These are phyloP conservation scores for Fusarium concolor DNA, from an alignment of 2,329 filamentous ascomycete genomes.

Conservation along the genomic window DNA sequence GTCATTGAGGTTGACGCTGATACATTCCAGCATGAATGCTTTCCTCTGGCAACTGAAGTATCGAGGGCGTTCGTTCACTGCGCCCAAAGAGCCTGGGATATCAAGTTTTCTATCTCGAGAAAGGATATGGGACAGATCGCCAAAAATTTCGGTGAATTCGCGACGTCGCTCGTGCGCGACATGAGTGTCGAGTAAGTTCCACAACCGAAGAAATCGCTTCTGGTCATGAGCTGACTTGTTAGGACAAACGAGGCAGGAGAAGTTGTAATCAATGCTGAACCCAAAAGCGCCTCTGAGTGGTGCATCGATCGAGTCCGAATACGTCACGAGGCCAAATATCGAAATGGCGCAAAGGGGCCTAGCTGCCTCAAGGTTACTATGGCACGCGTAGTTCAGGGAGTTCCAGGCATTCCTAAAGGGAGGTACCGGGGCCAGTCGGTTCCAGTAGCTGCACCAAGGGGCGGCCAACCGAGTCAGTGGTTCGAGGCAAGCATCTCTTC, in stretches of 20 bases:
- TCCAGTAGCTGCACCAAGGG: slow-evolving; percentile 4
- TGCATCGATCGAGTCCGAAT: slow-evolving; percentile 34
- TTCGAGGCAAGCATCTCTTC: slow-evolving; percentile 49
- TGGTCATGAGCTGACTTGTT: slow-evolving; percentile 10
- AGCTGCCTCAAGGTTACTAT: slow-evolving; percentile 43
- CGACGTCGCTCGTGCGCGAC: slow-evolving; percentile 37
- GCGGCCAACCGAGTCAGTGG: slow-evolving; percentile 38
- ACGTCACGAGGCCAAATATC: slow-evolving; percentile 42
- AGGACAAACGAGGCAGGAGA: slow-evolving; percentile 34
- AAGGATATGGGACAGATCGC: slow-evolving; percentile 24
- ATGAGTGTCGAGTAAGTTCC: slow-evolving; percentile 44
- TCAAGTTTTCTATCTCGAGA: slow-evolving; percentile 43
- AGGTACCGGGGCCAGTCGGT: slow-evolving; percentile 26
- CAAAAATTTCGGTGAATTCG: slow-evolving; percentile 32
- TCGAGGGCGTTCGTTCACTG: slow-evolving; percentile 48
- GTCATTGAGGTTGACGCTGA: slow-evolving; percentile 46
- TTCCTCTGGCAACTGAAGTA: slow-evolving; percentile 33
- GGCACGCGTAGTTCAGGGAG: slow-evolving; percentile 34
- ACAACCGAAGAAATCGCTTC: neutral
- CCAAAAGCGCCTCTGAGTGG: slow-evolving; percentile 8
- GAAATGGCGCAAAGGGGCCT: neutral
- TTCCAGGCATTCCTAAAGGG: neutral
- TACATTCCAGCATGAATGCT: slow-evolving; percentile 41
- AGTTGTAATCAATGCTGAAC: slow-evolving; percentile 29
- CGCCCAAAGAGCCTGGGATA: slow-evolving; percentile 48